Conservation (phyloP, 345 rosid species). For the Sapria himalayana region DNA sequence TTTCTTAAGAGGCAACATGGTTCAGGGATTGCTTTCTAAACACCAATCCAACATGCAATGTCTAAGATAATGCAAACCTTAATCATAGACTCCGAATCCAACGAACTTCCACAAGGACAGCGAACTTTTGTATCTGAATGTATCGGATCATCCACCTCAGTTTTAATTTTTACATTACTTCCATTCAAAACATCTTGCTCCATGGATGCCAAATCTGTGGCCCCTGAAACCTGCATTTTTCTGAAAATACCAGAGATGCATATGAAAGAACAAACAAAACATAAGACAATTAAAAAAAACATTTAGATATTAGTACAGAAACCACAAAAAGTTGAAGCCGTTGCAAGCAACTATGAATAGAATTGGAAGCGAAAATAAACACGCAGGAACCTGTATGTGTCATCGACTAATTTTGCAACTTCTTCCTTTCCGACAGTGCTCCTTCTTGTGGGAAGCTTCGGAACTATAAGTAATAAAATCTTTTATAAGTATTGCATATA, state of each 20-base stretch:
- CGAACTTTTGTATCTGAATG: slow-evolving; percentile 47
- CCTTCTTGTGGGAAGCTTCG: slow-evolving; percentile 62
- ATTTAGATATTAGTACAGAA: too few relatives aligned
- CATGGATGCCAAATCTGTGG: slow-evolving; percentile 71
- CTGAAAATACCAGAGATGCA: slow-evolving; percentile 28
- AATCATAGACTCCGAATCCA: slow-evolving; percentile 56
- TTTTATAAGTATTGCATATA: neutral
- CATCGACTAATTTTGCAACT: slow-evolving; percentile 76
- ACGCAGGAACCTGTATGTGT: slow-evolving; percentile 48
- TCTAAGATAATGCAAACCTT: slow-evolving; percentile 19
- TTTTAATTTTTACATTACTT: slow-evolving; percentile 41
- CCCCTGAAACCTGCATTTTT: slow-evolving; percentile 85
- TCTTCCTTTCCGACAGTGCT: slow-evolving; percentile 49
- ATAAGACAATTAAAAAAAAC: too few relatives aligned
- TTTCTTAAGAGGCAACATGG: too few relatives aligned
- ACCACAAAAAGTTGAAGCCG: neutral
- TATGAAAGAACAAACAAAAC: neutral
- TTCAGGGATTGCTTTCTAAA: too few relatives aligned
- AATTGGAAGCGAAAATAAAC: slow-evolving; percentile 2
- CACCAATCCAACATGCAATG: too few relatives aligned
- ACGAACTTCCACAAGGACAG: slow-evolving; percentile 75
- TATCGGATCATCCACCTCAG: slow-evolving; percentile 34
- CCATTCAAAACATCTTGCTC: slow-evolving; percentile 46
- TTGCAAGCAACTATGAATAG: slow-evolving; percentile 1
- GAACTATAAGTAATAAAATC: slow-evolving; percentile 28